A percentile compares a stretch with the other conserved stretches of the same genome.
Conservation (phyloP, 352 stramenopile species). For the Pythium periplocum region DNA sequence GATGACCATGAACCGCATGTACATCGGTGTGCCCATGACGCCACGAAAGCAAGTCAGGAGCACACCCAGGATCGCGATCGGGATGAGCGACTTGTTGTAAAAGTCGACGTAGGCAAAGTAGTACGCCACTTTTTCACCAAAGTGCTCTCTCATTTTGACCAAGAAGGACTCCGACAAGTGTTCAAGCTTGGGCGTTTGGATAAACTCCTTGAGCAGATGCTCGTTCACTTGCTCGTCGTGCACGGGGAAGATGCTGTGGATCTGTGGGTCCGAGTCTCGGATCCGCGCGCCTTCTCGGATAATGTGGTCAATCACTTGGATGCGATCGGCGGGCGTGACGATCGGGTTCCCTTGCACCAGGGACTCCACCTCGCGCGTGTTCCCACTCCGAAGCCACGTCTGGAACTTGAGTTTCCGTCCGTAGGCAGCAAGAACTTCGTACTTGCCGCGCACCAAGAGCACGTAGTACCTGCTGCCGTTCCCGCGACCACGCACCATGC, state of each 20-base stretch:
- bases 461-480: constrained; percentile 63
- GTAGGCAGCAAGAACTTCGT: constrained; percentile 56
- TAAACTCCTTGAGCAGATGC: constrained; percentile 69
- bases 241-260: constrained; percentile 75
- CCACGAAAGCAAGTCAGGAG: constrained; percentile 59
- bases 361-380: constrained; percentile 64
- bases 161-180: constrained; percentile 56
- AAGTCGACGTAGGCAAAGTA: constrained; percentile 86
- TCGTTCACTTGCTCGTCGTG: constrained; percentile 67
- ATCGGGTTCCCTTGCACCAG: constrained; percentile 49
- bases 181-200: constrained; percentile 62
- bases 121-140: constrained; percentile 82
- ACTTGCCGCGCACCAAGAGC: constrained; percentile 60
- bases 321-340: constrained; percentile 67
- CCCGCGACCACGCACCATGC: constrained; percentile 20
- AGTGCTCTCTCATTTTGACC: constrained; percentile 61
- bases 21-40: constrained; percentile 62
- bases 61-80: constrained; percentile 69
- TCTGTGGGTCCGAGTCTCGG: constrained; percentile 37
- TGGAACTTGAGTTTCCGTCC: constrained; percentile 60
- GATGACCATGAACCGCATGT: constrained; percentile 72
- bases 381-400: constrained; percentile 71
- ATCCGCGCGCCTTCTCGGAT: constrained; percentile 70
- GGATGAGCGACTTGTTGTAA: constrained; percentile 80
- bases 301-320: constrained; percentile 82